Base-by-base conservation (phyloP, 2,329 filamentous ascomycete genomes). In the Spiromastix sp. region DNA sequence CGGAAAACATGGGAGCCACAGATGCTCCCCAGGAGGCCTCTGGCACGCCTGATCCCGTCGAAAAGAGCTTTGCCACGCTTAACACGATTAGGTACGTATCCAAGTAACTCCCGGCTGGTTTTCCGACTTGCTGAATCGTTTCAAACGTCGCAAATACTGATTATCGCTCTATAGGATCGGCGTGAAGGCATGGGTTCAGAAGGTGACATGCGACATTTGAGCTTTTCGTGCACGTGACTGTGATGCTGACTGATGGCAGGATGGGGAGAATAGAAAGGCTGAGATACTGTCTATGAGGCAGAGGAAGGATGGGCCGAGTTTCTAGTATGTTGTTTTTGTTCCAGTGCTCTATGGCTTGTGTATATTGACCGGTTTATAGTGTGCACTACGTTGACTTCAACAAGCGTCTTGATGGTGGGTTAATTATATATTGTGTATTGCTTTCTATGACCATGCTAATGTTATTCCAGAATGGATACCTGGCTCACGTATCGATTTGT, bases 331-430 rank as follows among this genome's bases (percentile, higher is more conserved):
- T 20, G 17, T 12, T 3, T 8, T 6, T 11, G 9, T 12, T 8
- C 9, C 3, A 38, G 6, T 12, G 17, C 16, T 30, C 13, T 10
- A 42, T 29, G 26, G 11, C 20, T 21, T 12, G 16, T 22, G 36
- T 44, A 50, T 35, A 52, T 48, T 20, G 47, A 41, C 11, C 20
- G 7, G 8, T 12, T 4, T 17, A 8, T 34, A 68, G 63, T 60
- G 93, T 93, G 51, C 93, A 96, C 59, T 96, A 95, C 57, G 85
- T 94, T 54, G 93, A 93, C 52, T 96, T 95, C 74, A 96, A 96
- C 64, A 96, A 96, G 50, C 76, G 77, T 67, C 65, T 79, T 20
- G 74, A 79, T 48, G 67, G 64, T 68, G 52, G 42, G 55, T 49
- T 18, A 10, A 30, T 17, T 31, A 11, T 16, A 25, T 21, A 25